These are phyloP conservation scores for Penicillium palitans DNA, from an alignment of 2,329 filamentous ascomycete species.

Conservation along the genomic window DNA sequence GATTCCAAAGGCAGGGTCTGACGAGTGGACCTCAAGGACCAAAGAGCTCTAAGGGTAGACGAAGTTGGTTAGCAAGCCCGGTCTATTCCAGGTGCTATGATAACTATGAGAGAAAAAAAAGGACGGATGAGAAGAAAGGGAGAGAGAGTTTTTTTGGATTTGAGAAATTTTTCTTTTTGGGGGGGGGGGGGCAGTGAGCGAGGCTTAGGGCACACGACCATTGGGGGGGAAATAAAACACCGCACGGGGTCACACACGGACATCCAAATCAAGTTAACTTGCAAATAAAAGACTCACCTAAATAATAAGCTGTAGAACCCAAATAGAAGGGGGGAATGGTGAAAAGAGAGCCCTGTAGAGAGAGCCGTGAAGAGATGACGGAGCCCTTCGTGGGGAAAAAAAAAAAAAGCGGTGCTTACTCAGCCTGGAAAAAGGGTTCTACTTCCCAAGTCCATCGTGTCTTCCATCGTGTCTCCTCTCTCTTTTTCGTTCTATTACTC, in stretches of 20 bases:
- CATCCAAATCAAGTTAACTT: neutral
- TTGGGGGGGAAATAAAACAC: conserved; percentile 18
- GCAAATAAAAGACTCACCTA: conserved; percentile 16
- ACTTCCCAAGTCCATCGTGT: too few species aligned
- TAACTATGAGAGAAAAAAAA: conserved; percentile 6
- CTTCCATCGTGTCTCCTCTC: too few species aligned
- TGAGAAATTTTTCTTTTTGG: conserved; percentile 2
- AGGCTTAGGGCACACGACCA: conserved; percentile 22
- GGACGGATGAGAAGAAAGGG: neutral
- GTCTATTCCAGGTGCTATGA: neutral
- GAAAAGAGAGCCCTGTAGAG: neutral
- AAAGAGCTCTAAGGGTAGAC: neutral
- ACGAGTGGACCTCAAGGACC: conserved; percentile 7
- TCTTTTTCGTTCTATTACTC: neutral
- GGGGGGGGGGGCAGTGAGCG: conserved; percentile 5
- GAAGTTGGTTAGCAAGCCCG: conserved; percentile 6
- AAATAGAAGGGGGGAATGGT: neutral
- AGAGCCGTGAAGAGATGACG: neutral
- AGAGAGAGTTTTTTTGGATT: conserved; percentile 26
- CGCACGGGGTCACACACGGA: conserved; percentile 11
- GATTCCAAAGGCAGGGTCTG: conserved; percentile 40
- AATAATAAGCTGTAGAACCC: conserved; percentile 2
- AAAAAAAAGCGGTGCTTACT: conserved; percentile 5
- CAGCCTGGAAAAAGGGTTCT: neutral
- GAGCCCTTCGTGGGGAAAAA: conserved; percentile 3